Base-by-base conservation (phyloP, 768 basidiomycete genomes). In the Suillus bovinus region DNA sequence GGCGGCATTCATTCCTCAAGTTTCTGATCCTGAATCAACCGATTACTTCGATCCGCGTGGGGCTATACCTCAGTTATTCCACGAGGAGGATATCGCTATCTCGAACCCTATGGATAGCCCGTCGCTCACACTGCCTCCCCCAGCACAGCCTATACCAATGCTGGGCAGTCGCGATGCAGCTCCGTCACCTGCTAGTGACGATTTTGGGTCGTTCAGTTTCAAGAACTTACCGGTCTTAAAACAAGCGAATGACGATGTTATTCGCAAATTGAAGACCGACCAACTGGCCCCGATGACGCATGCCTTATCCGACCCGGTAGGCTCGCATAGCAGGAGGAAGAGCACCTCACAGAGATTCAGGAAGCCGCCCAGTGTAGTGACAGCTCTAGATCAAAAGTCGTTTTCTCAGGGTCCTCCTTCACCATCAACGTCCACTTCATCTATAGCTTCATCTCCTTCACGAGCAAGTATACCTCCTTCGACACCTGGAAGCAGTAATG, bases 41-140 rank as follows among this genome's bases (percentile, higher is more conserved):
- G 97, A 99, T 74, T 99, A 99, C 78, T 99, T 99, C 70, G 97
- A 99, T 77, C 86, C 95, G 64, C 88, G 97, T 49, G 97, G 97
- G 4, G 96, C 96, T 17, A 86, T 92, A 49, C 86, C 89, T 34
- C 92, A 94, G 70, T 78, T 93, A 39, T 97, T 99, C 83, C 90
- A 94, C 53, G 96, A 98, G 62, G 93, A 96, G 53, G 93, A 94
- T 56, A 70, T 85, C 66, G 77, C 85, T 58, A 73, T 87, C 58
- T 77, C 86, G n/a, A 81, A 79, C 33, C 72, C 72, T 20, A 66
- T 79, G 57, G 89, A 89, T 61, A 79, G 76, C 57, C 78, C 77
- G 13, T 54, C 69, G n/a, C 66, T 71, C 46, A 70, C 62, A 60
- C 73, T 62, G 13, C 66, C 49, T 59, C 60, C 42, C 42, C 61